Evolutionary conservation across 352 stramenopile species (phyloP), one percentile per base, ranked within the genome.

Genomic region (Globisporangium canariense): DNA sequence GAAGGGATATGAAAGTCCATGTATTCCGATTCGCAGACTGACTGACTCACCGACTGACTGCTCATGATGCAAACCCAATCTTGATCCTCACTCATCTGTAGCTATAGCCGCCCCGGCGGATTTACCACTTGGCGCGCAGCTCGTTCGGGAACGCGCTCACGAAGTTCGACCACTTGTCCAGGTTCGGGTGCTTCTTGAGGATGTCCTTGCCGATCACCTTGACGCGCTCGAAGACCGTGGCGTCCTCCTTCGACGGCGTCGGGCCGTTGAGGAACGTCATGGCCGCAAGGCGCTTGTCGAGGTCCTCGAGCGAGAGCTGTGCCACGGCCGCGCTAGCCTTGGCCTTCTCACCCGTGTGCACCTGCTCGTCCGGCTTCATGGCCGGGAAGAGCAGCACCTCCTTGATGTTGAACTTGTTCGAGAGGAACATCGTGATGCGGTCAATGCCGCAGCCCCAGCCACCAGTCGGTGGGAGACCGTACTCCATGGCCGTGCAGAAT

Each of bases 321-420:
- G 57, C 16, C 2, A 52, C 32, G 5, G 32, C 43, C 34, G 53
- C 61, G 5, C 25, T 9, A 20, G 30, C 54, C 32, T 56, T 56
- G 22, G 46, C 53, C 20, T 45, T 65, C 40, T 56, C 49, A 11
- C 41, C 40, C 51, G 63, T 66, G 55, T 66, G 62, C 55, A 71
- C 66, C 70, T 93, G 81, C 69, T 93, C 84, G 36, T 97, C 85
- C 16, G 98, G 98, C 80, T 99, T 99, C 98, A 99, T 99, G 52
- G 97, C 97, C 46, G 98, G 98, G 82, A 99, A 99, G 13, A 99
- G 81, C 65, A 99, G 77, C 46, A 99, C 98, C 78, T 99, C 98
- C 87, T 99, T 99, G 78, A 94, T 91, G 73, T 93, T 91, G 61
- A 91, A 90, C 60, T 81, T 89, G 76, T 99, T 98, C 54, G 93